phyloP scores from a whole-genome alignment of 345 rosid genomes.

The Arabis alpina region DNA sequence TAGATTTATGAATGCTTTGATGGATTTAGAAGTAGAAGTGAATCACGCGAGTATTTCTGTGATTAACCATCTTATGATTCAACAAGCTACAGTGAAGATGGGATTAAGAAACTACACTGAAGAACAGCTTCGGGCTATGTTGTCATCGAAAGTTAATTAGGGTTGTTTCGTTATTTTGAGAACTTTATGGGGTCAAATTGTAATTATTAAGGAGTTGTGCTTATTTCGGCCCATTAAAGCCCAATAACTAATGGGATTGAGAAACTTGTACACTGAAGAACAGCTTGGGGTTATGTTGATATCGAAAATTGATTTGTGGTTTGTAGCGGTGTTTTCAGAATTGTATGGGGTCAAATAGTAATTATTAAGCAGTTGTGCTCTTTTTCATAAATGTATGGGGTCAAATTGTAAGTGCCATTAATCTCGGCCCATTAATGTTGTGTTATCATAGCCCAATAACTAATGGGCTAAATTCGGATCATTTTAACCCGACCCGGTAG shows the following conservation, averaged over 20 bases:
- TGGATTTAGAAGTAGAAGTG: constrained; percentile 64
- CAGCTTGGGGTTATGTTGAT: constrained; percentile 15
- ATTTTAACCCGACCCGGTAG: constrained; percentile 1
- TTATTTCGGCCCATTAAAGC: not conserved
- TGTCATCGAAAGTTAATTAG: constrained; percentile 3
- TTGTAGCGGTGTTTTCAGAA: not conserved
- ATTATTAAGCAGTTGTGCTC: not conserved
- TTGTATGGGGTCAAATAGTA: too few species aligned
- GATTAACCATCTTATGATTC: constrained; percentile 67
- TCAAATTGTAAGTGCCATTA: constrained; percentile 2
- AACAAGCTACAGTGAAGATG: constrained; percentile 61
- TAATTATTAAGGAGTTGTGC: not conserved
- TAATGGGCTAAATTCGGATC: not conserved
- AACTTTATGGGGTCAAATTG: constrained; percentile 1
- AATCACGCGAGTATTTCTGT: constrained; percentile 66
- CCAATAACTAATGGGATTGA: constrained; percentile 34
- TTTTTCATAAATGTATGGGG: not conserved
- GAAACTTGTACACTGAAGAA: constrained; percentile 25
- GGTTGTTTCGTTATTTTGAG: not conserved
- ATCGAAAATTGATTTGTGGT: not conserved
- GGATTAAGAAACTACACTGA: constrained; percentile 34
- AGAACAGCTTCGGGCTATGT: constrained; percentile 19
- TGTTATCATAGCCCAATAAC: not conserved
- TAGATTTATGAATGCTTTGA: constrained; percentile 55
- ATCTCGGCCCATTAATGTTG: not conserved